These are phyloP conservation scores for Epichloe baconii DNA, from an alignment of 2,329 filamentous ascomycete species.

Conservation along the genomic window DNA sequence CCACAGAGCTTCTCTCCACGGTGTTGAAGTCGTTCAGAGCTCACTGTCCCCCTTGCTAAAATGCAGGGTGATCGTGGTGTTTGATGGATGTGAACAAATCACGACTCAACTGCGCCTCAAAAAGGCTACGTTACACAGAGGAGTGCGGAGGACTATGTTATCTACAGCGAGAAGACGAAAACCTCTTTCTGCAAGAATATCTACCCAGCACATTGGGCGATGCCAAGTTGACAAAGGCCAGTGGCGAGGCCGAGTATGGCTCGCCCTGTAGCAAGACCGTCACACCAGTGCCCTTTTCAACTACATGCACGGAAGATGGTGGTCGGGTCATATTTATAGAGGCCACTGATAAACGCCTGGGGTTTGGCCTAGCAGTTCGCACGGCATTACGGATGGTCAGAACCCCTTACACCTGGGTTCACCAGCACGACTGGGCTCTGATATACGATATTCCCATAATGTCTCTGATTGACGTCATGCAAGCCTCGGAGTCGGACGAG, in stretches of 20 bases:
- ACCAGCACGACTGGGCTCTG: slow-evolving; percentile 44
- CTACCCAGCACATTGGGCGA: neutral
- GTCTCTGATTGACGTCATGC: slow-evolving; percentile 33
- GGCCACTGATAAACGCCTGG: slow-evolving; percentile 29
- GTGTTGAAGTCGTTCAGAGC: slow-evolving; percentile 31
- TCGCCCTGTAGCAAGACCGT: slow-evolving; percentile 22
- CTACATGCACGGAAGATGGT: slow-evolving; percentile 15
- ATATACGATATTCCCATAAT: slow-evolving; percentile 30
- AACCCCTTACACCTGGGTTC: slow-evolving; percentile 43
- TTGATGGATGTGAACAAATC: slow-evolving; percentile 39
- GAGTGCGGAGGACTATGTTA: slow-evolving; percentile 25
- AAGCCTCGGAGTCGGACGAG: neutral
- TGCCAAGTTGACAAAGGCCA: slow-evolving; percentile 4
- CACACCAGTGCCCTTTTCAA: slow-evolving; percentile 6
- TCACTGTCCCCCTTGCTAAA: slow-evolving; percentile 27
- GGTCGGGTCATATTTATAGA: slow-evolving; percentile 35
- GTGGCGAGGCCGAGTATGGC: slow-evolving; percentile 34
- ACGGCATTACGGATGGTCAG: slow-evolving; percentile 31
- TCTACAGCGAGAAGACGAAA: slow-evolving; percentile 36
- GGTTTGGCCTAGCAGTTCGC: slow-evolving; percentile 40
- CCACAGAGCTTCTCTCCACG: slow-evolving; percentile 35
- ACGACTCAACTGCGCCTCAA: slow-evolving; percentile 32
- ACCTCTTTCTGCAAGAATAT: slow-evolving; percentile 18
- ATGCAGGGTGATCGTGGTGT: slow-evolving; percentile 36
- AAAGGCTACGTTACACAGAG: slow-evolving; percentile 36